phyloP scores from a whole-genome alignment of 1,139 yeast genomes.

The Yamadazyma aaseri region DNA sequence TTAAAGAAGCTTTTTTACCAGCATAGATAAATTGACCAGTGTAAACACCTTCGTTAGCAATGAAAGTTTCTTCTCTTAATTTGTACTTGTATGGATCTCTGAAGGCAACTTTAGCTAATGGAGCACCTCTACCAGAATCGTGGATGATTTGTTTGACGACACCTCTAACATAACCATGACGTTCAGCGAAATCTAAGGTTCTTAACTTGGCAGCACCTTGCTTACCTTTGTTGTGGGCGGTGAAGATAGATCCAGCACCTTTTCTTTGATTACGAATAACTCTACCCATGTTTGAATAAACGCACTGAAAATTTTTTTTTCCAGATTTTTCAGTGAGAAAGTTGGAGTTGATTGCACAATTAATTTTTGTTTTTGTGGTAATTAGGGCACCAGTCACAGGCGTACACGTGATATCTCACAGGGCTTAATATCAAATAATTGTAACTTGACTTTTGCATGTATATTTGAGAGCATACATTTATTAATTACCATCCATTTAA shows the following conservation, averaged over 20 bases:
- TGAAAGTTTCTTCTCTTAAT: constrained; percentile 97
- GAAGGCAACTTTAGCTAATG: constrained; percentile 98
- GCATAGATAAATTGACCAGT: constrained; percentile 99
- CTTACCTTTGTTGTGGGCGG: constrained; percentile 99
- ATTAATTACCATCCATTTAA: no score
- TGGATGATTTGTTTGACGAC: constrained; percentile 97
- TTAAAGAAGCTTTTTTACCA: constrained; percentile 97
- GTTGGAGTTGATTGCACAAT: background rate
- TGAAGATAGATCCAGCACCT: constrained; percentile 99
- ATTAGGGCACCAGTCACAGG: constrained; percentile 2
- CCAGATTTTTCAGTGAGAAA: constrained; percentile 1
- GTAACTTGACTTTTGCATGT: no score
- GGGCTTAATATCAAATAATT: constrained; percentile 3
- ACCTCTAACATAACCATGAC: constrained; percentile 99
- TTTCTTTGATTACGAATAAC: constrained; percentile 99
- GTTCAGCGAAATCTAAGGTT: constrained; percentile 98
- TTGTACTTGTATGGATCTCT: constrained; percentile 99
- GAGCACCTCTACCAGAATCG: constrained; percentile 99
- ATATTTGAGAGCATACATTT: no score
- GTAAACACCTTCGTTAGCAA: constrained; percentile 99
- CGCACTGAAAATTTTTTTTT: constrained; percentile 8
- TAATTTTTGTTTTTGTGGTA: no score
- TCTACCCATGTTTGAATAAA: constrained; percentile 68
- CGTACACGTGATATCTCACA: constrained; percentile 3
- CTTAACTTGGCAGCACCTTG: constrained; percentile 99